phyloP scores from a whole-genome alignment of 202 grass and related monocot species.

The Panicum hallii region DNA sequence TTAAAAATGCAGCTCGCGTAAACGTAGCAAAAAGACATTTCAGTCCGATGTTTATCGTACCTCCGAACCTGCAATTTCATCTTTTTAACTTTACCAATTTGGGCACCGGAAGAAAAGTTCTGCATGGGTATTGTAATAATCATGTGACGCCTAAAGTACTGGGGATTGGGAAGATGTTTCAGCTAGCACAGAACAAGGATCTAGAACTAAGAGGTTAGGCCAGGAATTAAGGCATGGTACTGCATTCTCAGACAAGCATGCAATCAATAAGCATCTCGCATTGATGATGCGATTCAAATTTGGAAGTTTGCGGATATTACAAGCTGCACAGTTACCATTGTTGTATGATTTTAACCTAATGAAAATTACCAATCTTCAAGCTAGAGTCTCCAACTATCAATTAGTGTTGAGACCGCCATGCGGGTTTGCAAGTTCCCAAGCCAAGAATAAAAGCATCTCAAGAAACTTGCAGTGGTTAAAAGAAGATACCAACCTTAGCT shows the following conservation, averaged over 20 bases:
- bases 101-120: neutral
- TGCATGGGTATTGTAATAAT: neutral
- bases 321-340: neutral
- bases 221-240: neutral
- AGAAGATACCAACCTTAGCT: conserved; percentile 44
- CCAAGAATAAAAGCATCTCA: conserved; percentile 48
- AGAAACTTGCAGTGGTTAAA: conserved; percentile 45
- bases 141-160: neutral
- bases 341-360: neutral
- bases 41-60: neutral
- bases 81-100: neutral
- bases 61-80: neutral
- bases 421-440: neutral
- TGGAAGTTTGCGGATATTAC: neutral
- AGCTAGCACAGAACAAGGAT: conserved; percentile 9
- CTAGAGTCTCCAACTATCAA: neutral
- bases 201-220: neutral
- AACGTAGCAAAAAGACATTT: neutral
- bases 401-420: neutral
- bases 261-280: neutral
- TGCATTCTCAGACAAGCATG: conserved; percentile 1
- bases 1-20: neutral
- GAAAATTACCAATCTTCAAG: conserved; percentile 4
- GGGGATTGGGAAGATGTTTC: neutral
- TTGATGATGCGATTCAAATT: neutral